Conservation (phyloP, 139 green algal genomes). For the Ulvella scutata region DNA sequence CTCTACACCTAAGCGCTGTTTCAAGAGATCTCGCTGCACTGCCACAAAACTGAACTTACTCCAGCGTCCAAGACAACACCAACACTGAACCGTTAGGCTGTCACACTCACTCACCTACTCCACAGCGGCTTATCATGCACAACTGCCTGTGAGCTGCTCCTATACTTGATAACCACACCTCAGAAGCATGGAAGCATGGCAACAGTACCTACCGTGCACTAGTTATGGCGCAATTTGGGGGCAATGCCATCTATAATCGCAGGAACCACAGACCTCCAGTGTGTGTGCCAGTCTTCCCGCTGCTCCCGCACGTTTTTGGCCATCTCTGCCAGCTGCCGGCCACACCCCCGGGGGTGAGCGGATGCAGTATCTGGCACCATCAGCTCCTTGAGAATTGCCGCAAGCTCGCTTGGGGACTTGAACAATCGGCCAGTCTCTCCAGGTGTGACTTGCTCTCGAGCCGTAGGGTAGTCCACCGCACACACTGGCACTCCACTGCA, state of each 20-base stretch:
- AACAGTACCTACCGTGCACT: too few relatives aligned
- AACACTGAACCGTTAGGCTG: too few relatives aligned
- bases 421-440: constrained; percentile 74
- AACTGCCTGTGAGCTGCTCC: too few relatives aligned
- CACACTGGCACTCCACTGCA: constrained; percentile 74
- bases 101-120: too few relatives aligned
- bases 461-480: constrained; percentile 62
- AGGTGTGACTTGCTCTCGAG: constrained; percentile 61
- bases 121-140: too few relatives aligned
- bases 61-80: too few relatives aligned
- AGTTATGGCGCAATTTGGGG: too few relatives aligned
- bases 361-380: constrained; percentile 27
- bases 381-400: constrained; percentile 30
- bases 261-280: constrained; percentile 9
- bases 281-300: neutral
- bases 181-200: too few relatives aligned
- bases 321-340: constrained; percentile 5
- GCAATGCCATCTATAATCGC: neutral
- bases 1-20: too few relatives aligned
- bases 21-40: too few relatives aligned
- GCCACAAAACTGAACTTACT: too few relatives aligned
- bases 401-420: constrained; percentile 32
- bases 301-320: constrained; percentile 6
- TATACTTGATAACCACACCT: too few relatives aligned
- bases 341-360: neutral